These are phyloP conservation scores for Lasiodiplodia theobromae DNA, from an alignment of 2,329 filamentous ascomycete genomes.

Conservation along the genomic window DNA sequence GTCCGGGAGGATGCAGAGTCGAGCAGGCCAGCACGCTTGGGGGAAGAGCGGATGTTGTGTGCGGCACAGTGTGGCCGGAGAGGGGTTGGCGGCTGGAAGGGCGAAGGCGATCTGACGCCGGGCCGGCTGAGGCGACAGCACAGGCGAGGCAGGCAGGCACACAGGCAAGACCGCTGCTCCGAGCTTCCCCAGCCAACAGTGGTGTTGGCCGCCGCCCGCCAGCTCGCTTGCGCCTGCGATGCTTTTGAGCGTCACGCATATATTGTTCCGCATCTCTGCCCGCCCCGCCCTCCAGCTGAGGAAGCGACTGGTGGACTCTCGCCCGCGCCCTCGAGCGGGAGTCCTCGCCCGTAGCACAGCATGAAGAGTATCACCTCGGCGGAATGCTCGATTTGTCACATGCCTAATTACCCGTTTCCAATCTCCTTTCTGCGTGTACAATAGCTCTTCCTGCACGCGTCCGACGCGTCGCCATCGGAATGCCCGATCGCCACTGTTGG, in stretches of 20 bases:
- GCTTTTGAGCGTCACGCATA: conserved; percentile 16
- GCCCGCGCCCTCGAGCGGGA: background rate
- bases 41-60: conserved; percentile 10
- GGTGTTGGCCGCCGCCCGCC: background rate
- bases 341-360: conserved; percentile 9
- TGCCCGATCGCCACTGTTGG: background rate
- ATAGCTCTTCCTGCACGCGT: background rate
- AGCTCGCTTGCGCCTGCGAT: conserved; percentile 5
- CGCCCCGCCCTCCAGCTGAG: background rate
- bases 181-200: conserved; percentile 16
- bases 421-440: background rate
- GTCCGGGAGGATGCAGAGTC: background rate
- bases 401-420: conserved; percentile 1
- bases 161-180: conserved; percentile 12
- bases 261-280: conserved; percentile 8
- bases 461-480: conserved; percentile 17
- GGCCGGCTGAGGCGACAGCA: conserved; percentile 18
- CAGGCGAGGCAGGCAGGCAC: conserved; percentile 14
- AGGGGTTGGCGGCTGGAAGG: conserved; percentile 25
- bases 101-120: background rate
- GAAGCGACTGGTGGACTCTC: background rate
- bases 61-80: conserved; percentile 17
- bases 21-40: conserved; percentile 14
- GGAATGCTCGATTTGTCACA: conserved; percentile 22
- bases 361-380: conserved; percentile 16